These are phyloP conservation scores for Malassezia pachydermatis DNA, from an alignment of 1,284 basidiomycete genomes.

Conservation along the genomic window DNA sequence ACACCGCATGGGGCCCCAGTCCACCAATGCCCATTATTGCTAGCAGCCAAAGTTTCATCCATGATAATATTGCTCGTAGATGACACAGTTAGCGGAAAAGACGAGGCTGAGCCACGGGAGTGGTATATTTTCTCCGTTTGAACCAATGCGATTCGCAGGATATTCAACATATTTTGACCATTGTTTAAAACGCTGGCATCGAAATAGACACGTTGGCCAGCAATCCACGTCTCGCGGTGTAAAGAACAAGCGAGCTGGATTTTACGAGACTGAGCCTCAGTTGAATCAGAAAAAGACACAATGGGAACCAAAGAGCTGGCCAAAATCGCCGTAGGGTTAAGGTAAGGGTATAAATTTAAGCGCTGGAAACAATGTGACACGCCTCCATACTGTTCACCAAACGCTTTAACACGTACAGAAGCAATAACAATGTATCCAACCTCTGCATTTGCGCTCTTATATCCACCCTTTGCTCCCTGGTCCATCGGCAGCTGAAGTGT, in stretches of 20 bases:
- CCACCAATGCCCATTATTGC: constrained; percentile 31
- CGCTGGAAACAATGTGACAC: constrained; percentile 86
- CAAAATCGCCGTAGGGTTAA: constrained; percentile 61
- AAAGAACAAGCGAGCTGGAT: constrained; percentile 65
- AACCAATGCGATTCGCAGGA: constrained; percentile 2
- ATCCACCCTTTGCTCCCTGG: constrained; percentile 63
- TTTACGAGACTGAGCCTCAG: constrained; percentile 56
- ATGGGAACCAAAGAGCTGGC: constrained; percentile 59
- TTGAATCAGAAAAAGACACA: constrained; percentile 56
- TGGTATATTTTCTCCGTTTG: constrained; percentile 11
- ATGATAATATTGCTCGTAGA: constrained; percentile 19
- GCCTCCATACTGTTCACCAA: constrained; percentile 49
- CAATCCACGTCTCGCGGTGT: constrained; percentile 69
- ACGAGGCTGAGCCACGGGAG: constrained; percentile 27
- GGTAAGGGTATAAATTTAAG: constrained; percentile 69
- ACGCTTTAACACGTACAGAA: constrained; percentile 70
- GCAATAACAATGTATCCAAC: constrained; percentile 75
- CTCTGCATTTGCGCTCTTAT: constrained; percentile 57
- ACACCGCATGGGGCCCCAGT: constrained; percentile 33
- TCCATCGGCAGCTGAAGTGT: constrained; percentile 63
- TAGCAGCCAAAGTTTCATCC: constrained; percentile 11
- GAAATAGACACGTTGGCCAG: constrained; percentile 71
- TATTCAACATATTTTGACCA: constrained; percentile 1
- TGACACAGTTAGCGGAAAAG: constrained; percentile 7
- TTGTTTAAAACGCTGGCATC: constrained; percentile 65